Evolutionary conservation across 306 rosid species (phyloP).

Genomic region (Comarum palustre): DNA sequence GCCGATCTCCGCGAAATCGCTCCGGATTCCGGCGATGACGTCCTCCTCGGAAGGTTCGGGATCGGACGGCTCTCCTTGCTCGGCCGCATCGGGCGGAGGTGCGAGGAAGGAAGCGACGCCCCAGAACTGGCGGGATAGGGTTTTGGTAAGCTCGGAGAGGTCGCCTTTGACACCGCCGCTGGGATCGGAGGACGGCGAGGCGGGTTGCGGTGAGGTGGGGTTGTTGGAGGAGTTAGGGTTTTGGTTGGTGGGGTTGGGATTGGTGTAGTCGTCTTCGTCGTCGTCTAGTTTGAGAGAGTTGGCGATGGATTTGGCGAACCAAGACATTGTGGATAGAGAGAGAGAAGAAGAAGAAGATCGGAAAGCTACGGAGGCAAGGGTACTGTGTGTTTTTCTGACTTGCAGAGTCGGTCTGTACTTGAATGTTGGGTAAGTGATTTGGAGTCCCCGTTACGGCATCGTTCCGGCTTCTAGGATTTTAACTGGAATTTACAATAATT

Average conservation of each 20-base stretch:
- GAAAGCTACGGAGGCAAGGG: conserved; percentile 7
- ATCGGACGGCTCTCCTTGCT: conserved; percentile 10
- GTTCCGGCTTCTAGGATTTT: not conserved
- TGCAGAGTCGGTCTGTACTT: conserved; percentile 15
- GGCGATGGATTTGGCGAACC: conserved; percentile 79
- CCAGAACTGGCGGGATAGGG: conserved; percentile 72
- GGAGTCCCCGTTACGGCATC: conserved; percentile 26
- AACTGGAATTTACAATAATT: not conserved
- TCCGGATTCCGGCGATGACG: conserved; percentile 77
- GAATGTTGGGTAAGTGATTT: conserved; percentile 17
- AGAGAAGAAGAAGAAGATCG: conserved; percentile 12
- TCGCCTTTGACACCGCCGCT: conserved; percentile 77
- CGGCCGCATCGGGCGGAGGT: conserved; percentile 56
- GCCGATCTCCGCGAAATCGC: conserved; percentile 82
- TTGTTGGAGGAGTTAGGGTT: conserved; percentile 19
- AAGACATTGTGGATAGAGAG: conserved; percentile 50
- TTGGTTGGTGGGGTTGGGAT: not conserved
- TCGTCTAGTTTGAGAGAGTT: conserved; percentile 80
- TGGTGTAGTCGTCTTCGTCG: conserved; percentile 31
- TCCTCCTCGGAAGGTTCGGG: conserved; percentile 48
- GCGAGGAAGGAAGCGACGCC: conserved; percentile 92
- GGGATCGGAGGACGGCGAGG: conserved; percentile 36
- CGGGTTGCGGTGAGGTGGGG: conserved; percentile 29
- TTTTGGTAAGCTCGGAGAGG: conserved; percentile 66
- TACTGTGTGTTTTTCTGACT: conserved; percentile 14